phyloP scores from a whole-genome alignment of 192 early-diverging fungal genomes.

The Coemansia sp. region DNA sequence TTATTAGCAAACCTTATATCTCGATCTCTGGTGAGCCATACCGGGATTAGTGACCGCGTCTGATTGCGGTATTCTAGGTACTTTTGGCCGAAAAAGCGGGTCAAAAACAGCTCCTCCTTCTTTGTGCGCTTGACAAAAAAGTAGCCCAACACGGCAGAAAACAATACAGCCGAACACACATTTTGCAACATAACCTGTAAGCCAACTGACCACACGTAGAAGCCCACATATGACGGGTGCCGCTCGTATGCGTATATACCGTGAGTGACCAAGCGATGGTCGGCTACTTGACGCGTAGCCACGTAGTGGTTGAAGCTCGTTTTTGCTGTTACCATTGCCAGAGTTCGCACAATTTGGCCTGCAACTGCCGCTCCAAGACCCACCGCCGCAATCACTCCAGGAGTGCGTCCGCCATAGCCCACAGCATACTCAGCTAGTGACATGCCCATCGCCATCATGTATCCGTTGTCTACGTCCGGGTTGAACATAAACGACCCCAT shows the following conservation, averaged over 20 bases:
- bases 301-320: slow-evolving; percentile 86
- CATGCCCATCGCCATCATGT: slow-evolving; percentile 21
- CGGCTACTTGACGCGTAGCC: slow-evolving; percentile 62
- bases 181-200: slow-evolving; percentile 80
- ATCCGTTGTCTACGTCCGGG: slow-evolving; percentile 31
- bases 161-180: slow-evolving; percentile 70
- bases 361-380: slow-evolving; percentile 64
- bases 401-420: slow-evolving; percentile 37
- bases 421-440: slow-evolving; percentile 58
- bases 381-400: slow-evolving; percentile 55
- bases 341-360: slow-evolving; percentile 73
- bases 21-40: too few species aligned
- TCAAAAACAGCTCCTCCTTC: slow-evolving; percentile 75
- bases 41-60: slow-evolving; percentile 62
- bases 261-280: slow-evolving; percentile 79
- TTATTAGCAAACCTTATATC: too few species aligned
- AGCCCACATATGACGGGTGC: slow-evolving; percentile 94
- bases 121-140: slow-evolving; percentile 80
- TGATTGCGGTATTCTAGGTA: slow-evolving; percentile 68
- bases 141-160: slow-evolving; percentile 60
- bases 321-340: slow-evolving; percentile 90
- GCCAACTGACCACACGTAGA: slow-evolving; percentile 87
- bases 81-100: slow-evolving; percentile 78
- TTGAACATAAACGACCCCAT: slow-evolving; percentile 59
- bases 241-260: slow-evolving; percentile 90